Conservation (phyloP, 805 yeast genomes). For the Kluyveromyces nonfermentans region DNA sequence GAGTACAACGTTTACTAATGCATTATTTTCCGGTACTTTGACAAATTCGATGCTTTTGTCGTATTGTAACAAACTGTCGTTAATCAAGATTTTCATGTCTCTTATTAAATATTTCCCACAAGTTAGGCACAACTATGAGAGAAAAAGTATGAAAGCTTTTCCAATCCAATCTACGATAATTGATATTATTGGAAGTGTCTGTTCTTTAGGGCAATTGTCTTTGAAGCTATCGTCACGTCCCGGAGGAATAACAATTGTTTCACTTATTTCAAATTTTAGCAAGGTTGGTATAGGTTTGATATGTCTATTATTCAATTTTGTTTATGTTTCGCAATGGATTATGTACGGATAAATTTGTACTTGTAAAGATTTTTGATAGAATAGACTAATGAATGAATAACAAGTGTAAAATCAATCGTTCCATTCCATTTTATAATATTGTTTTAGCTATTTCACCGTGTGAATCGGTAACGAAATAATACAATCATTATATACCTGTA, state of each 20-base stretch:
- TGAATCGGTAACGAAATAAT: neutral
- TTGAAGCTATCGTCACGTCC: conserved; percentile 14
- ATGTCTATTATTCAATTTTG: conserved; percentile 30
- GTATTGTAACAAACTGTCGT: conserved; percentile 19
- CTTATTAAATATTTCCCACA: conserved; percentile 65
- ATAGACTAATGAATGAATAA: neutral
- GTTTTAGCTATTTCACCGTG: conserved; percentile 1
- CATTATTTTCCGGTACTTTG: conserved; percentile 11
- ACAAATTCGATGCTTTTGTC: conserved; percentile 14
- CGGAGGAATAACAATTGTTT: conserved; percentile 16
- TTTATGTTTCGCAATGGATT: conserved; percentile 33
- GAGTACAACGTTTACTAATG: conserved; percentile 11
- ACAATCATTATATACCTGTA: neutral
- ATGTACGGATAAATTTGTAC: conserved; percentile 10
- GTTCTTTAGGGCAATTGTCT: conserved; percentile 22
- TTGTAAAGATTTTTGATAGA: neutral
- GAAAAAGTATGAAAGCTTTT: conserved; percentile 79
- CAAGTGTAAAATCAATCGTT: neutral
- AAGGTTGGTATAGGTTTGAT: conserved; percentile 33
- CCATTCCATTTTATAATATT: neutral
- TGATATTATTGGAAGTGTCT: conserved; percentile 32
- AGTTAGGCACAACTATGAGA: conserved; percentile 64
- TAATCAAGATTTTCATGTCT: conserved; percentile 39
- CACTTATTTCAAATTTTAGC: conserved; percentile 30
- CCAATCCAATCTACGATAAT: conserved; percentile 47